phyloP scores from a whole-genome alignment of 1,139 yeast genomes.

The Scheffersomyces parashehatae region DNA sequence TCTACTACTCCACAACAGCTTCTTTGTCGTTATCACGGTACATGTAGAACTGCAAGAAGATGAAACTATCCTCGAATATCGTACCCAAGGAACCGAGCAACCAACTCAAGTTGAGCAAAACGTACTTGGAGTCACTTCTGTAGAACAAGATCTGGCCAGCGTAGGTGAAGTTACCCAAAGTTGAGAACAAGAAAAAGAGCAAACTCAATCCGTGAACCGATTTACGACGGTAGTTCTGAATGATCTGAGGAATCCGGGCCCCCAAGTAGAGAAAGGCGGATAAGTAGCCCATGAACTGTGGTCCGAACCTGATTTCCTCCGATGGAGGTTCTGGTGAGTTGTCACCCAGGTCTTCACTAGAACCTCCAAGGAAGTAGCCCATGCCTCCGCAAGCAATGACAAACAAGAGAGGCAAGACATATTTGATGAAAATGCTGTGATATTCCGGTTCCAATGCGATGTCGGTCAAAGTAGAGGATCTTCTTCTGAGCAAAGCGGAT shows the following conservation, averaged over 20 bases:
- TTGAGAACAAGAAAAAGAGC: constrained; percentile 71
- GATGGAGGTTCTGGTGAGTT: constrained; percentile 17
- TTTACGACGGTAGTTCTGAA: constrained; percentile 65
- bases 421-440: constrained; percentile 51
- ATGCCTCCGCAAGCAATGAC: constrained; percentile 68
- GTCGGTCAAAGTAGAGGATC: constrained; percentile 46
- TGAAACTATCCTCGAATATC: constrained; percentile 63
- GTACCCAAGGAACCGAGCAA: constrained; percentile 75
- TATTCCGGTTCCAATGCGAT: constrained; percentile 44
- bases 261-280: constrained; percentile 72
- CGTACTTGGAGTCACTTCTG: constrained; percentile 60
- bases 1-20: constrained; percentile 12
- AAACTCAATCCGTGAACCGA: constrained; percentile 77
- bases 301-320: constrained; percentile 47
- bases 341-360: constrained; percentile 14
- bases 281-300: constrained; percentile 70
- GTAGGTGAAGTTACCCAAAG: constrained; percentile 75
- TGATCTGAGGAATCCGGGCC: constrained; percentile 78
- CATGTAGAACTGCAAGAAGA: constrained; percentile 64
- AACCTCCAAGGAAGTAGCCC: constrained; percentile 57
- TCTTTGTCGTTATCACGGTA: constrained; percentile 38
- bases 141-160: constrained; percentile 72
- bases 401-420: constrained; percentile 59
- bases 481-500: constrained; percentile 34
- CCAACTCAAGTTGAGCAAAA: constrained; percentile 70